Base-by-base conservation (phyloP, 2,329 filamentous ascomycete species). In the Camillea tinctor region DNA sequence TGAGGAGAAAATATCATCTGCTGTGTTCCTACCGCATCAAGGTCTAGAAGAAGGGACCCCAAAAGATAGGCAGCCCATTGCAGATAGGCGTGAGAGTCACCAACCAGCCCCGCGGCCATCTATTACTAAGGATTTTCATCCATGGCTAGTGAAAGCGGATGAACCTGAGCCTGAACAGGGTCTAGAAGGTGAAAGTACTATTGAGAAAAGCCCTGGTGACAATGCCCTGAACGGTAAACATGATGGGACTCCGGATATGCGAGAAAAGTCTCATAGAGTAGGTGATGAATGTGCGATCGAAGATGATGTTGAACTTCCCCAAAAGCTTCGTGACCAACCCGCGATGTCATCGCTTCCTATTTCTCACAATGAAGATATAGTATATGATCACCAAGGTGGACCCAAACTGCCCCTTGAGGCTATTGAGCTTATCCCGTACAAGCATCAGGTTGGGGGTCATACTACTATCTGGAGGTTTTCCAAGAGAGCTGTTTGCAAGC, bases 401-500 rank as follows among this genome's bases (percentile, higher is more conserved):
- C 69, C 82, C 65, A 79, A 83, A 73, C 75, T 83, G 66, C 92
- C 93, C 2, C 81, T 96, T 24, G 92, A 94, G 64, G 94, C 94
- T 26, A 96, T 99, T 67, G 93, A 98, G 75, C 82, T 99, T 61
- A 97, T 97, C 70, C 95, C 95, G 1, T 99, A 97, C 77, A 92
- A 92, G 66, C 95, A 99, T 76, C 95, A 99, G 76, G 95, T 99
- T 58, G 95, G 95, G 60, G 95, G 95, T 0, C 95, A 99, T 74
- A 97, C 93, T 6, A 97, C 94, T 0, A 85, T 99, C 40, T 99
- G 96, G 84, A 89, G 94, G 50, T 98, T 99, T 73, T 98, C 95
- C 19, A 88, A 92, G 66, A 87, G 93, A 69, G 95, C 95, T 58
- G 93, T 99, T 11, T 99, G 95, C 82, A 99, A 99, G 77, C 93